Evolutionary conservation across 345 rosid genomes (phyloP), one percentile per base, ranked within the genome.

Genomic region (Rhizophora apiculata): DNA sequence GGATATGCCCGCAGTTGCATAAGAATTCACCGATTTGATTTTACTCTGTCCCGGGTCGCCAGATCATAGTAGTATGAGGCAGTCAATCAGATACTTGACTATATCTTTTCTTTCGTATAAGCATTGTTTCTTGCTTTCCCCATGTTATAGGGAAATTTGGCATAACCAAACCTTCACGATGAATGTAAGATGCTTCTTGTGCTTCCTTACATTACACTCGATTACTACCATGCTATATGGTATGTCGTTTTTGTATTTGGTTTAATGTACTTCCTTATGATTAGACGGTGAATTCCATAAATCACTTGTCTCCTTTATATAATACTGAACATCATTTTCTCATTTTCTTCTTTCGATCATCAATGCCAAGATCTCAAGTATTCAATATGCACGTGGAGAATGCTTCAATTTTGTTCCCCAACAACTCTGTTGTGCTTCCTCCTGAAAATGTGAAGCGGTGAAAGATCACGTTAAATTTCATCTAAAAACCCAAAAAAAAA

Each of bases 1-100:
- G 88, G 98, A 93, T 86, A 84, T 93, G 98, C 98, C 98, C 71
- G 91, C 93, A 60, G 82, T 92, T 72, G 91, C 89, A 68, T 93
- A 82, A 71, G 20, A 7, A 37, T 66, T 36, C 54, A 31, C 49
- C 53, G 27, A 22, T 30, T 65, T 48, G 72, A 21, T 0, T 46
- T 56, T n/a, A 71, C 57, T 51, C 7, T 30, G 60, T 54, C 20
- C 15, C 8, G 1, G 60, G 56, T 66, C 69, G 30, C 60, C 7
- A 30, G 31, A 57, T 71, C 32, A 49, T 49, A 59, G 78, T 57
- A n/a, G 6, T 21, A 39, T 19, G 65, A 63, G 62, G 64, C 77
- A 32, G 62, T 62, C 65, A 48, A 53, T 80, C 73, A 63, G 37
- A 78, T 80, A 69, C 80, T 77, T 82, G 67, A 74, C 63, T 63